Conservation (phyloP, 257 asterid species). For the Perilla frutescens region DNA sequence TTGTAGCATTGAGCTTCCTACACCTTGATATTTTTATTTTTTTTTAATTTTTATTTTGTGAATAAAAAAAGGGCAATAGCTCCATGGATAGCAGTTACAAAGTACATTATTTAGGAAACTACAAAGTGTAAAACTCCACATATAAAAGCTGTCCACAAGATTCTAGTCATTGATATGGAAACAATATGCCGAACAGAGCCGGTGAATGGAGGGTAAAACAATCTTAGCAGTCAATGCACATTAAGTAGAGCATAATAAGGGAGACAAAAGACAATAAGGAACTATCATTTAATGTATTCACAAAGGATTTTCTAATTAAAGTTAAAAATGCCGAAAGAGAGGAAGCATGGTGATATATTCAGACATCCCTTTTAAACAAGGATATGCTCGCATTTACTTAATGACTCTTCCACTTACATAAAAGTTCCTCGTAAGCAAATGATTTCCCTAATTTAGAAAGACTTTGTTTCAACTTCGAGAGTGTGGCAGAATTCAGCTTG, state of each 20-base stretch:
- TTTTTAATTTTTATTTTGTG: background rate
- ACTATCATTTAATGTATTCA: background rate
- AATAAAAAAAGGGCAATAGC: background rate
- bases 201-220: background rate
- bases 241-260: background rate
- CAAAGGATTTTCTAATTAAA: background rate
- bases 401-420: slow-evolving; percentile 61
- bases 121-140: background rate
- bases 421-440: slow-evolving; percentile 59
- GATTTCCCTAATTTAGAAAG: slow-evolving; percentile 55
- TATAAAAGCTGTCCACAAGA: background rate
- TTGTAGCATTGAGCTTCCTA: background rate
- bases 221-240: background rate
- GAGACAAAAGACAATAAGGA: background rate
- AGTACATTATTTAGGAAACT: no score
- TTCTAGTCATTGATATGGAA: slow-evolving; percentile 13
- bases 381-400: slow-evolving; percentile 29
- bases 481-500: slow-evolving; percentile 60
- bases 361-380: slow-evolving; percentile 21
- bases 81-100: background rate
- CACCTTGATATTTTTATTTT: background rate
- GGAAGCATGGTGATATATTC: background rate
- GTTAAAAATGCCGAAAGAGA: slow-evolving; percentile 2
- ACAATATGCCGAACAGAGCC: background rate
- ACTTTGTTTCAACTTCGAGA: slow-evolving; percentile 69